Conservation (phyloP, 2,329 filamentous ascomycete species). For the Elsinoe arachidis region DNA sequence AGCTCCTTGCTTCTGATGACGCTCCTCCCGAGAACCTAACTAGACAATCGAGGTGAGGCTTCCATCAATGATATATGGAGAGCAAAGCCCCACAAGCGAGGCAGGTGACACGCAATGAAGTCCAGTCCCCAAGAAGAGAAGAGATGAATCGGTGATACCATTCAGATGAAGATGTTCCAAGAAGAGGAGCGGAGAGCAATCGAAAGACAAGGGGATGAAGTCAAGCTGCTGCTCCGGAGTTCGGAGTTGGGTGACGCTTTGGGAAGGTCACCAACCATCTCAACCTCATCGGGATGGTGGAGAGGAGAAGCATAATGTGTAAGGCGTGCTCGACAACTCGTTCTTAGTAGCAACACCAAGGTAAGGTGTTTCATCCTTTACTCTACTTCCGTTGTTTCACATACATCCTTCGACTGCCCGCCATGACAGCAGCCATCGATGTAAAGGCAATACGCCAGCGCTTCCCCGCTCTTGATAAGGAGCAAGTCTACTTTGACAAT, state of each 20-base stretch:
- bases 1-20: no score
- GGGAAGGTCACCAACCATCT: background rate
- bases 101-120: no score
- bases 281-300: background rate
- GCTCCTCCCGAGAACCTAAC: no score
- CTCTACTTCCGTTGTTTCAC: background rate
- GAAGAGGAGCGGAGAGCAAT: no score
- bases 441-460: constrained; percentile 47
- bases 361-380: background rate
- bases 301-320: background rate
- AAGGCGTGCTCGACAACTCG: background rate
- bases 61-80: no score
- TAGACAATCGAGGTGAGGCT: no score
- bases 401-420: background rate
- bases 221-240: background rate
- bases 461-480: constrained; percentile 59
- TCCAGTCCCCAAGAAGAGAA: no score
- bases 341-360: background rate
- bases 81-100: no score
- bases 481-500: constrained; percentile 69
- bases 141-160: no score
- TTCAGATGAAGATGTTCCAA: no score
- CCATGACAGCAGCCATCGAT: constrained; percentile 39
- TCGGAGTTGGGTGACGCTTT: background rate
- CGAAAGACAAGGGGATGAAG: no score